Percentiles rank a stretch among this genome's conserved stretches.
Evolutionary conservation across 495 filamentous ascomycete genomes (phyloP).

Genomic region (Neurospora pannonica): DNA sequence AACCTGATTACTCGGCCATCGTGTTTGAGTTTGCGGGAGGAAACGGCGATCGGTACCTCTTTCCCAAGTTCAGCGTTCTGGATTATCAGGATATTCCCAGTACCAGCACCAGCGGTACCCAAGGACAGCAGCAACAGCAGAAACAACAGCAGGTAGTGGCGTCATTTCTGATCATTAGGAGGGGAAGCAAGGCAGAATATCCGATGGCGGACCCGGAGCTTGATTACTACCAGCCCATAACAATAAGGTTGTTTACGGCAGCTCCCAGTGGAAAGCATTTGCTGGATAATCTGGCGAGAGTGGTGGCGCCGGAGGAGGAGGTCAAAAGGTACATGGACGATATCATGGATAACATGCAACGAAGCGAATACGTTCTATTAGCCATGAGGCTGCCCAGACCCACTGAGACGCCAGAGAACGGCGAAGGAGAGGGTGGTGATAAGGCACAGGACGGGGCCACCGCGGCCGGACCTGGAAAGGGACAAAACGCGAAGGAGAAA

Average conservation of each 20-base stretch:
- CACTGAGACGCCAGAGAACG: conserved; percentile 18
- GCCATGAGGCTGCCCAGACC: conserved; percentile 52
- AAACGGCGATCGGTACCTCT: conserved; percentile 78
- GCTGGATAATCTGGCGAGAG: conserved; percentile 62
- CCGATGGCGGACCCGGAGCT: conserved; percentile 38
- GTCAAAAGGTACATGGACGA: conserved; percentile 76
- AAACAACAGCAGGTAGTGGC: conserved; percentile 40
- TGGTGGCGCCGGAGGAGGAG: conserved; percentile 72
- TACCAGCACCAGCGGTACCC: conserved; percentile 2
- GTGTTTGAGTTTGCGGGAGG: conserved; percentile 78
- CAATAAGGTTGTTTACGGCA: conserved; percentile 58
- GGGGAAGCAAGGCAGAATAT: conserved; percentile 45
- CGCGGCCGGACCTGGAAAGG: conserved; percentile 18
- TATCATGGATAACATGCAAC: conserved; percentile 64
- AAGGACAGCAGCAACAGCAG: not conserved
- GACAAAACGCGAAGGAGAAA: conserved; percentile 2
- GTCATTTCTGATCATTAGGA: conserved; percentile 58
- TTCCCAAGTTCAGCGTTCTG: conserved; percentile 78
- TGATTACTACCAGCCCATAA: conserved; percentile 89
- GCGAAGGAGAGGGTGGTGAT: conserved; percentile 9
- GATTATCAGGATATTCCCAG: conserved; percentile 46
- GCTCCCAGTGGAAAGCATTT: conserved; percentile 42
- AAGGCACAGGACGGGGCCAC: not conserved
- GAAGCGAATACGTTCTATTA: conserved; percentile 58
- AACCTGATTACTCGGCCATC: conserved; percentile 59